Evolutionary conservation across 352 stramenopile species (phyloP), one percentile per base, ranked within the genome.

Genomic region (Globisporangium camurandrum): DNA sequence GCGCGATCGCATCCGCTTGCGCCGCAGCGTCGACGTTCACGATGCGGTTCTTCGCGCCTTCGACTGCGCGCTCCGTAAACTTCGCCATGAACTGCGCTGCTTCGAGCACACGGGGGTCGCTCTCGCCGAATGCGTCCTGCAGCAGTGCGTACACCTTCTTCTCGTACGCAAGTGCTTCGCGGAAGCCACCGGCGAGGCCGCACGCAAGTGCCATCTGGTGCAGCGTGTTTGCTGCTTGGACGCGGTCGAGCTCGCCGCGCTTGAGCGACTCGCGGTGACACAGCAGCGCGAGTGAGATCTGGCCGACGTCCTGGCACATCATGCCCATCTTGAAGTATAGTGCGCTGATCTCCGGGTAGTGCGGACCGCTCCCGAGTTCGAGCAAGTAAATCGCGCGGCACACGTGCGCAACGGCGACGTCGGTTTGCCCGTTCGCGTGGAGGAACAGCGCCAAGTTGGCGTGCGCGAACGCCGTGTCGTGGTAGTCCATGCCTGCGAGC

Each of bases 301-400:
- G 86, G 4, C 77, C 83, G 20, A 91, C 72, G 52, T 97, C 86
- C 44, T 95, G 85, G 71, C 96, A 98, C 62, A 98, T 91, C 53
- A 86, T 96, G 43, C 93, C 94, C 66, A 98, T 83, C 62, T 96
- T 96, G 66, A 97, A 90, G 64, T 98, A 97, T 4, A 91, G 71
- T 44, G 81, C 82, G 39, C 80, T 88, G 49, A 97, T 82, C 62
- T 97, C 90, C 8, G 86, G 71, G 57, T 95, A 93, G 54, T 95
- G 81, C 42, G 81, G 81, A 3, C 95, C 94, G 23, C 71, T 86
- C 60, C 95, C 84, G 24, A 98, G 69, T 62, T 98, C 92, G 51
- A 97, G 82, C 40, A 98, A 60, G 57, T 97, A 98, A 57, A 97
- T 86, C 8, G 87, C 77, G 33, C 93, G 89, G 19, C 86, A 83